phyloP scores from a whole-genome alignment of 1,284 basidiomycete species.

The Neonothopanus nambi region DNA sequence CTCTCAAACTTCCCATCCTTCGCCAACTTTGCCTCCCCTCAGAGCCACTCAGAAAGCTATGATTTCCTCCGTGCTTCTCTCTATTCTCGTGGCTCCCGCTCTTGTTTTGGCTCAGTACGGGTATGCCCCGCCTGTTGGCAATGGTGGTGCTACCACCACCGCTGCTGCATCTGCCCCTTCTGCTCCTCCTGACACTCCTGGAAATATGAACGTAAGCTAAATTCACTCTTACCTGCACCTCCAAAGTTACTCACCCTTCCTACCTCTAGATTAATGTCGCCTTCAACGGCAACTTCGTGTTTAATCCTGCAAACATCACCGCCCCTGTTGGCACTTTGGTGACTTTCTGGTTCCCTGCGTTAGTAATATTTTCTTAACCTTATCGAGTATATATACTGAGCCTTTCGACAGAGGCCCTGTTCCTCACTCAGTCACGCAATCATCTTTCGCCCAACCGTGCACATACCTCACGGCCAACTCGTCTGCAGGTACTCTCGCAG shows the following conservation, averaged over 20 bases:
- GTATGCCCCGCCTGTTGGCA: constrained; percentile 20
- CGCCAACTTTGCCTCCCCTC: neutral
- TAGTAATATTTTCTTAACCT: constrained; percentile 16
- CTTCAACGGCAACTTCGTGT: constrained; percentile 39
- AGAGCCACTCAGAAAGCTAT: constrained; percentile 9
- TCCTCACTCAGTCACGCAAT: constrained; percentile 57
- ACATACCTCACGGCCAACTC: constrained; percentile 41
- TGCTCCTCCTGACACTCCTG: constrained; percentile 41
- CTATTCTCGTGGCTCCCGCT: constrained; percentile 29
- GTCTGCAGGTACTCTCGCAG: constrained; percentile 32
- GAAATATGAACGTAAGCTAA: constrained; percentile 44
- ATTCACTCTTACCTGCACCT: neutral
- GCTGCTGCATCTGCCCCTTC: constrained; percentile 38
- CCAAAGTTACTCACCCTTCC: constrained; percentile 2
- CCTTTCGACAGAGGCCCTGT: constrained; percentile 19
- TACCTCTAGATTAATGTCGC: constrained; percentile 49
- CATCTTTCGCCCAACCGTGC: constrained; percentile 49
- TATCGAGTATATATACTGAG: neutral
- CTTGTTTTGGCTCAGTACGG: constrained; percentile 42
- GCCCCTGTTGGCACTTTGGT: constrained; percentile 49
- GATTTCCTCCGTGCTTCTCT: constrained; percentile 26
- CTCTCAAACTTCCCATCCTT: neutral
- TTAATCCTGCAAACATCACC: constrained; percentile 46
- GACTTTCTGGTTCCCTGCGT: constrained; percentile 57
- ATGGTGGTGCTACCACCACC: constrained; percentile 24